These are phyloP conservation scores for Calonectria crousiana DNA, from an alignment of 2,329 filamentous ascomycete genomes.

Conservation along the genomic window DNA sequence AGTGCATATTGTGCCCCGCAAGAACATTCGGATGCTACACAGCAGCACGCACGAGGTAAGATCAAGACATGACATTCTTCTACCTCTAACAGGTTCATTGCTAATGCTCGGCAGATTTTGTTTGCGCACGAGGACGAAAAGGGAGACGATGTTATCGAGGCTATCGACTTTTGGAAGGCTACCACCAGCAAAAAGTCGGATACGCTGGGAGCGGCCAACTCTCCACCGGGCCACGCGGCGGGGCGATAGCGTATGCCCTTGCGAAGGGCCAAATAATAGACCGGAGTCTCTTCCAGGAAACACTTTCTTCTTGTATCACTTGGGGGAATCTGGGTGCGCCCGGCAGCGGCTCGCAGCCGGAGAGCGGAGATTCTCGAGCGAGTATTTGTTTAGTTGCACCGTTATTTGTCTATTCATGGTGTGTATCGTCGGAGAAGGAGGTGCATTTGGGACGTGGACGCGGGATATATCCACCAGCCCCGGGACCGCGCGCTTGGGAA, in stretches of 20 bases:
- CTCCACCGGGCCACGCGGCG: constrained; percentile 8
- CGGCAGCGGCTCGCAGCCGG: constrained; percentile 29
- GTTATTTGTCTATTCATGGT: constrained; percentile 26
- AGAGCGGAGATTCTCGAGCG: constrained; percentile 33
- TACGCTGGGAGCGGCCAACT: constrained; percentile 42
- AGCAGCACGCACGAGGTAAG: constrained; percentile 94
- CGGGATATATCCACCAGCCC: neutral
- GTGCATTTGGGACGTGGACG: constrained; percentile 10
- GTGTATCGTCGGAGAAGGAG: constrained; percentile 13
- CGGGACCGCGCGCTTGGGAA: constrained; percentile 3
- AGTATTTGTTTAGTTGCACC: constrained; percentile 37
- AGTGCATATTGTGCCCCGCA: constrained; percentile 95
- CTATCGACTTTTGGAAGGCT: constrained; percentile 95
- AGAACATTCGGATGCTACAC: constrained; percentile 97
- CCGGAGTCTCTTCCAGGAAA: constrained; percentile 43
- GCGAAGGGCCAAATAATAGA: constrained; percentile 16
- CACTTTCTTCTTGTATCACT: constrained; percentile 45
- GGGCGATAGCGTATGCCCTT: constrained; percentile 28
- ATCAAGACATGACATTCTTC: neutral
- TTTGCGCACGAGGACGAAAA: constrained; percentile 98
- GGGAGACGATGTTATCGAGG: constrained; percentile 93
- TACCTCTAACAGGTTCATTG: neutral
- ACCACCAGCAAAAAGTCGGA: constrained; percentile 65
- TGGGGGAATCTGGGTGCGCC: constrained; percentile 31
- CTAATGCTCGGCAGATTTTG: constrained; percentile 76